Base-by-base conservation (phyloP, 495 filamentous ascomycete species). In the Lasiosphaeria ovina region DNA sequence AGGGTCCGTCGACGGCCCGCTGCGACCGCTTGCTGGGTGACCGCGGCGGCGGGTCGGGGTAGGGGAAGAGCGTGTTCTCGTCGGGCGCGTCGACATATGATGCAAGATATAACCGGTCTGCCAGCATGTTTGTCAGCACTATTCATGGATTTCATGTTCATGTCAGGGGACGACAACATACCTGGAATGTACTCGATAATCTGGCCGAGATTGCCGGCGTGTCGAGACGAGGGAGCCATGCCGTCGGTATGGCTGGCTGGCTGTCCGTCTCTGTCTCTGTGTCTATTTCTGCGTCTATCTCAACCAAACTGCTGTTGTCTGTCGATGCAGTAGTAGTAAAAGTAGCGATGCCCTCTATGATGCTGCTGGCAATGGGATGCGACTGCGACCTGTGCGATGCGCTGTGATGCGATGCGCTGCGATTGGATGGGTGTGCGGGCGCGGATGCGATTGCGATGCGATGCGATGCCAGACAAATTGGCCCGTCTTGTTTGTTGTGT, bases 51-150 rank as follows among this genome's bases (percentile, higher is more conserved):
- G 84, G 78, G 12, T 81, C 71, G 31, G 87, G 83, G 69, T 91
- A 97, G 54, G 94, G 94, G 74, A 99, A 98, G 47, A 88, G 84
- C 3, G 94, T 96, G 66, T 87, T 81, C 42, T 82, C 84, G 59
- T 85, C 86, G 32, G 94, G 94, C 14, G 90, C 76, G 58, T 90
- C 85, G 49, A 91, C 87, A 71, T 97, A 99, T 51, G 92, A 90
- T 59, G 91, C 95, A 57, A 98, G 85, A 72, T 98, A 99, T 35
- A 99, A 82, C 47, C 92, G 92, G 74, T 97, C 94, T 97, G 75
- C 63, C 51, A 74, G 44, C 56, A 72, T 77, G 59, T 24, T 1
- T 24, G 24, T 24, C 24, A 24, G 24, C 24, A 24, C 24, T 24
- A 24, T 24, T 24, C 24, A 24, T 24, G 24, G 24, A 24, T 24